These are phyloP conservation scores for Cryptosporidium muris DNA, from an alignment of 169 alveolate genomes.

Conservation along the genomic window DNA sequence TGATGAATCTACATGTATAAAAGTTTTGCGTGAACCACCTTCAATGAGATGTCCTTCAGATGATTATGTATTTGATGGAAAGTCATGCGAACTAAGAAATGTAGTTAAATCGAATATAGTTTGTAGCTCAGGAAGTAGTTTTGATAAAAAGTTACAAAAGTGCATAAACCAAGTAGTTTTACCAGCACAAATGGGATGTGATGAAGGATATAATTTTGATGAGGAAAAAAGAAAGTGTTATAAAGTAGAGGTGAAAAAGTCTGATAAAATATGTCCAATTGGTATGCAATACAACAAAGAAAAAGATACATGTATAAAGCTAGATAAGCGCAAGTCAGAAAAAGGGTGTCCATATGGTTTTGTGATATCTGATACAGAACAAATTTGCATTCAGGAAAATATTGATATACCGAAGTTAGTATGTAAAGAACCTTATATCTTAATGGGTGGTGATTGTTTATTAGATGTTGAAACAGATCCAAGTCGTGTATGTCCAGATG, in stretches of 20 bases:
- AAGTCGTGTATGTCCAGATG: constrained; percentile 60
- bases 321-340: constrained; percentile 22
- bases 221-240: constrained; percentile 48
- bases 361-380: constrained; percentile 19
- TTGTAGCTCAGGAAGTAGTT: constrained; percentile 24
- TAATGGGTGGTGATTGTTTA: constrained; percentile 62
- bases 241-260: constrained; percentile 34
- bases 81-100: constrained; percentile 42
- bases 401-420: constrained; percentile 39
- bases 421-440: constrained; percentile 41
- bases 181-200: constrained; percentile 58
- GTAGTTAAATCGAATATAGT: constrained; percentile 28
- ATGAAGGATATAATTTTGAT: constrained; percentile 51
- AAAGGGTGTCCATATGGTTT: constrained; percentile 68
- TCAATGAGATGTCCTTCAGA: constrained; percentile 69
- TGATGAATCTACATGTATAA: constrained; percentile 63
- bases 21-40: constrained; percentile 61
- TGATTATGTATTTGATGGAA: constrained; percentile 51
- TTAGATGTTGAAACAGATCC: constrained; percentile 40
- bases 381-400: constrained; percentile 57
- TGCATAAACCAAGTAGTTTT: constrained; percentile 20
- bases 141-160: constrained; percentile 40
- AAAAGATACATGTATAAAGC: constrained; percentile 34
- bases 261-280: constrained; percentile 29
- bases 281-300: constrained; percentile 20